Evolutionary conservation across 768 basidiomycete genomes (phyloP), one percentile per base, ranked within the genome.

Genomic region (Sarcodon aspratus): DNA sequence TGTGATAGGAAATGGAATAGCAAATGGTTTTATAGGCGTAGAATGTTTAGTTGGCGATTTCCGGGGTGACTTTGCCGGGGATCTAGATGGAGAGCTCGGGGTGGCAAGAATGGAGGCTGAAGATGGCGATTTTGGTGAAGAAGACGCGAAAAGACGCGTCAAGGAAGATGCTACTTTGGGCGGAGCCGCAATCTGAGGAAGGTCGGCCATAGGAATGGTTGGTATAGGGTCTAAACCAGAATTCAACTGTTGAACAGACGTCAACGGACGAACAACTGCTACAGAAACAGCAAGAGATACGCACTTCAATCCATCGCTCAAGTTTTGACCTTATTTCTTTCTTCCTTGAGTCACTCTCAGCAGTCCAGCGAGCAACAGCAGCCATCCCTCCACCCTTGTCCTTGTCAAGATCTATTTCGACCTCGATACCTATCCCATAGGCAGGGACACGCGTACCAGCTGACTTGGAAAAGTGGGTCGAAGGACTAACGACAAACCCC

Each of bases 351-450:
- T 86, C 84, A 35, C 74, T 66, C 40, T 71, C 78, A 31, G 83
- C 77, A 3, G 89, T 89, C 89, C 89, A 92, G 49, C 86, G 77
- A 47, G 89, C 88, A 40, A 92, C 85, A 31, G 88, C 85, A 35
- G 86, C 85, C 83, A 91, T 90, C n/a, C 88, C 86, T 42, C 75
- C 79, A 17, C 69, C 69, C 81, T 85, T 80, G 56, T 76, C 79
- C 65, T 85, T 85, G 64, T 87, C 85, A 48, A 88, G 76, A 57
- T 89, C 79, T 69, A 87, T 82, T 55, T 90, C 85, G 21, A 90
- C 86, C 64, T 91, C 85, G 45, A 92, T 86, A 1, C 89, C 89
- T 53, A 91, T 75, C 8, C 88, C 89, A 61, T 90, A 92, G 1
- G 77, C 88, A 33, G 85, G 81, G 15, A 87, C 68, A 38, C 89